phyloP scores from a whole-genome alignment of 2,329 filamentous ascomycete species.

The Neurospora sp. region DNA sequence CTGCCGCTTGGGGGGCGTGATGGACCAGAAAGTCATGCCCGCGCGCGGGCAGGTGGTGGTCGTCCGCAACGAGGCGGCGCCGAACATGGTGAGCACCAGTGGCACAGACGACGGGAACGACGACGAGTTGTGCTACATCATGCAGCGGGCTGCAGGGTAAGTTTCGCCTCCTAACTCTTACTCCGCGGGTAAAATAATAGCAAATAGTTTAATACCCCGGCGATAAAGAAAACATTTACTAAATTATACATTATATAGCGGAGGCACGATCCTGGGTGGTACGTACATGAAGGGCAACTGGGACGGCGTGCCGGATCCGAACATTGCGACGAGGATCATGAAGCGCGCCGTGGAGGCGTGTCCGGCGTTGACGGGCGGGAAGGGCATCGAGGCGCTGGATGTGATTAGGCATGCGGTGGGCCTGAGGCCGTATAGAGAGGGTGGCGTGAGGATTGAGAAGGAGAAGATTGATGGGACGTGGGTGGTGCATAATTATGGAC shows the following conservation, averaged over 20 bases:
- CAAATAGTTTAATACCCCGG: too few relatives aligned
- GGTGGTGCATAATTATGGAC: conserved; percentile 76
- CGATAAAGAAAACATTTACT: too few relatives aligned
- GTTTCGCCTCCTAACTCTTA: too few relatives aligned
- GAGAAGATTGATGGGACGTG: conserved; percentile 53
- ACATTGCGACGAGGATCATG: conserved; percentile 77
- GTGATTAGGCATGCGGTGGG: conserved; percentile 77
- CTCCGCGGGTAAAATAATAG: too few relatives aligned
- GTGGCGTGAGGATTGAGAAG: conserved; percentile 66
- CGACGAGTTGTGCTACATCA: conserved; percentile 68
- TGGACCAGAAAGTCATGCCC: conserved; percentile 63
- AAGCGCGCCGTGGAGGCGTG: conserved; percentile 56
- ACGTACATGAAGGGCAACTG: conserved; percentile 72
- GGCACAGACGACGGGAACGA: conserved; percentile 59
- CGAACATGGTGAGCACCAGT: conserved; percentile 55
- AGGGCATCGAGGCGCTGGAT: conserved; percentile 62
- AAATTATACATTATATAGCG: conserved; percentile 26
- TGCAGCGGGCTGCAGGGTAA: conserved; percentile 58
- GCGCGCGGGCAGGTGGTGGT: conserved; percentile 75
- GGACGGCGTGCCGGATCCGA: conserved; percentile 69
- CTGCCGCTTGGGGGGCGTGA: conserved; percentile 67
- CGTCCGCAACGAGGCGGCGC: conserved; percentile 65
- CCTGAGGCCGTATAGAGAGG: conserved; percentile 62
- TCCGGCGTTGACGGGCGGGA: conserved; percentile 52
- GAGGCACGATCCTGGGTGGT: conserved; percentile 79